Base-by-base conservation (phyloP, 805 yeast species). In the Saccharomyces kudriavzevii region DNA sequence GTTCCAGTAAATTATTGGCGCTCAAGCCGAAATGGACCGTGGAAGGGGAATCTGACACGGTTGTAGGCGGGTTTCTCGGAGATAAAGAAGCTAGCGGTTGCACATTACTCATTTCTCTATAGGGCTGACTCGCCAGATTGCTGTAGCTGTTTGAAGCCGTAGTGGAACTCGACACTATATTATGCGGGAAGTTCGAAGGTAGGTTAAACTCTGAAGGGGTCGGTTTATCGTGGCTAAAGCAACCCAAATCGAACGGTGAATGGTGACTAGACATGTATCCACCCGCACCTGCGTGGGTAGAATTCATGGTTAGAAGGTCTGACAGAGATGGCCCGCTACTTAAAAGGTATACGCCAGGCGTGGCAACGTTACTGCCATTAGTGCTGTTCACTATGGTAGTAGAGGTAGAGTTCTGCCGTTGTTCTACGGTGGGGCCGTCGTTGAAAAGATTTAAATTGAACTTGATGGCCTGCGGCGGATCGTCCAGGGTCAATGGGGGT, bases 241-340 rank as follows among this genome's bases (percentile, higher is more conserved):
- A 35, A 13, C 43, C 43, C 43, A 35, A 35, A 35, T 35, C 43
- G 6, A 35, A 35, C 5, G 43, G 24, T 11, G 43, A 35, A 17
- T 35, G 43, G 24, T 35, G 43, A 4, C 11, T 35, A 17, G 43
- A 17, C 24, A 20, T 35, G 43, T 35, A 35, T 13, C 77, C 76
- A 3, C 74, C 74, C 2, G 55, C 48, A 40, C 76, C 77, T 49
- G 74, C 76, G n/a, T 70, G 70, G 11, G 71, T 67, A 14, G 71
- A 63, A 20, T 75, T 73, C 55, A 71, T 58, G 14, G 74, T 73
- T 26, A 74, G 55, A 57, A 70, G 72, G 55, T 74, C 77, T 40
- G 70, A 69, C 53, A 75, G 58, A 0, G 66, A 63, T 4, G 77
- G 76, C 31, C 71, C 57, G 50, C 65, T 72, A 20, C 69, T 53